Evolutionary conservation across 2,329 filamentous ascomycete genomes (phyloP).

Genomic region (Albophoma yamanashiensis): DNA sequence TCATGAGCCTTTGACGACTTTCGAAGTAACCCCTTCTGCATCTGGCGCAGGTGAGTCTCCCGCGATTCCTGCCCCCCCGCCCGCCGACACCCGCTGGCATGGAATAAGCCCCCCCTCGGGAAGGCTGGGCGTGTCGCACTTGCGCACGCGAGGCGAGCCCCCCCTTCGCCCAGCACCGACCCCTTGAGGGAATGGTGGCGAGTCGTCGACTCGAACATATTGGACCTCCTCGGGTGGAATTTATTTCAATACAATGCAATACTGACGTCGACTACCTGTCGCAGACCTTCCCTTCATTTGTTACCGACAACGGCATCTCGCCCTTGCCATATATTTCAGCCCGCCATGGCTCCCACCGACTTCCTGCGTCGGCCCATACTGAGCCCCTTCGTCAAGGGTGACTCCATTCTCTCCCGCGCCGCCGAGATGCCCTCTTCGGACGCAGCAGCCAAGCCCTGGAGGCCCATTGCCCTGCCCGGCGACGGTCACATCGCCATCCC

Average conservation of each 20-base stretch:
- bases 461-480: slow-evolving; percentile 3
- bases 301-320: background rate
- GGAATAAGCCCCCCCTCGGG: background rate
- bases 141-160: background rate
- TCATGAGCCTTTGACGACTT: background rate
- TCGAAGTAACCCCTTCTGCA: background rate
- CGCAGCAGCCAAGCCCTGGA: slow-evolving; percentile 4
- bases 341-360: slow-evolving; percentile 6
- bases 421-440: slow-evolving; percentile 2
- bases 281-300: slow-evolving; percentile 7
- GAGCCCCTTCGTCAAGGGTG: background rate
- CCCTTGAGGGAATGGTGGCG: background rate
- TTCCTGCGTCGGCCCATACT: background rate
- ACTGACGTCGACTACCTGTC: background rate
- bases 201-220: background rate
- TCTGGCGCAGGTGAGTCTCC: background rate
- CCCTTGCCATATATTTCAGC: background rate
- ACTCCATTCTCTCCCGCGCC: slow-evolving; percentile 5
- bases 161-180: background rate
- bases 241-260: background rate
- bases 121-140: background rate
- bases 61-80: background rate
- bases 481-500: slow-evolving; percentile 2
- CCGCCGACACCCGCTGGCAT: background rate
- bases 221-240: background rate